Evolutionary conservation across 345 rosid species (phyloP), one percentile per base, ranked within the genome.

Genomic region (Laguncularia racemosa): DNA sequence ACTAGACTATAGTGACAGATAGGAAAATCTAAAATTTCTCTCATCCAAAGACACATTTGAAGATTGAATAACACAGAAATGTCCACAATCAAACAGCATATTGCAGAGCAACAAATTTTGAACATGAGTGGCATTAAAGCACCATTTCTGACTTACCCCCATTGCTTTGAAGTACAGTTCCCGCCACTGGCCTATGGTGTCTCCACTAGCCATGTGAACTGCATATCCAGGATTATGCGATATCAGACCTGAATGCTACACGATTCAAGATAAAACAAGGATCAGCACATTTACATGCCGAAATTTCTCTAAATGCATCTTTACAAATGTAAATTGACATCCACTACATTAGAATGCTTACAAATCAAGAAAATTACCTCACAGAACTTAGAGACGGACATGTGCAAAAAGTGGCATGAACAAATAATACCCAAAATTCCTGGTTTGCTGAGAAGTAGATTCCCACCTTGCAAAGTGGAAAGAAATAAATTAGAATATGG

Each of bases 331-430:
- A 58, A 17, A 14, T 20, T 44, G 45, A 14, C 50, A 28, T 56
- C 56, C 6, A 21, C 38, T 44, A 52, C 12, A 15, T 18, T 0
- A 14, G 40, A 55, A 19, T 15, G 0, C 14, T 2, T 47, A 12
- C 16, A 47, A 1, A 47, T 14, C 18, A 47, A 47, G 4, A 40
- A 67, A 70, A 44, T 56, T 76, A 81, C 86, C 83, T 81, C 73
- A 46, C 79, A 78, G 68, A 81, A 81, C 51, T 62, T 71, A 10
- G 83, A 70, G 48, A 76, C 76, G 43, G 86, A 81, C 68, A 72
- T 73, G 62, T 76, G 79, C 58, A 58, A 75, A 45, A 51, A 64
- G 53, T 81, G 86, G 64, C 83, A 81, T 3, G 79, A 64, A 62
- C 83, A 81, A n/a, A 78, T 61, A 58, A 78, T 62, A 38, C 75